phyloP scores from a whole-genome alignment of 345 rosid genomes.

The Mangifera indica region DNA sequence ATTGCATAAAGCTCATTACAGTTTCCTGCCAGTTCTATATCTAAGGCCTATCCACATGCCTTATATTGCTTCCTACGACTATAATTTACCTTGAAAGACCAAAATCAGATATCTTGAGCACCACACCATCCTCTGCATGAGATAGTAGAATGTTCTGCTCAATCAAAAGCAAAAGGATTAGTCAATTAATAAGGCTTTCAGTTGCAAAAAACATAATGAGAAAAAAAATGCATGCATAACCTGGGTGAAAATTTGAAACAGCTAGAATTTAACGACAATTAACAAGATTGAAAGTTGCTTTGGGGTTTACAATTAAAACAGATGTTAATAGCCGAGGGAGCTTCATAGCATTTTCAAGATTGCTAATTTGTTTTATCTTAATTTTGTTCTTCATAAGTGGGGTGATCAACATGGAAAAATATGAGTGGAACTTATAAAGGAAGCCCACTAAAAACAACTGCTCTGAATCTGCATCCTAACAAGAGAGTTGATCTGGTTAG shows the following conservation, averaged over 20 bases:
- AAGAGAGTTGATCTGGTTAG: not conserved
- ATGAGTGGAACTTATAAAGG: not conserved
- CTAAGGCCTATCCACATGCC: slow-evolving; percentile 3
- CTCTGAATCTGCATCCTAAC: not conserved
- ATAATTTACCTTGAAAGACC: slow-evolving; percentile 60
- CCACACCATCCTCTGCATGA: slow-evolving; percentile 37
- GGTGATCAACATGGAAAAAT: not conserved
- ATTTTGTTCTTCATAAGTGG: too few relatives aligned
- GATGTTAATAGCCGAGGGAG: not conserved
- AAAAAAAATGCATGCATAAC: not conserved
- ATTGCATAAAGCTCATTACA: too few relatives aligned
- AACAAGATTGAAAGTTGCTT: too few relatives aligned
- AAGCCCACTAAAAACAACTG: too few relatives aligned
- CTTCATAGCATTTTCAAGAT: not conserved
- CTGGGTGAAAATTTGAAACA: too few relatives aligned
- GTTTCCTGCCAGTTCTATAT: not conserved
- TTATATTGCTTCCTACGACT: not conserved
- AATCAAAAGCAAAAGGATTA: slow-evolving; percentile 21
- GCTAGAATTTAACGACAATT: too few relatives aligned
- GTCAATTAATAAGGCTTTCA: slow-evolving; percentile 7
- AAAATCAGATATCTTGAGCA: slow-evolving; percentile 77
- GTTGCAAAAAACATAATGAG: not conserved
- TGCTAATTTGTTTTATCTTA: not conserved
- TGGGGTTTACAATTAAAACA: not conserved
- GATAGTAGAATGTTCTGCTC: slow-evolving; percentile 58